A percentile compares a stretch with the other conserved stretches of the same genome.
These are phyloP conservation scores for Hymenoscyphus occultus DNA, from an alignment of 2,329 filamentous ascomycete species.

Conservation along the genomic window DNA sequence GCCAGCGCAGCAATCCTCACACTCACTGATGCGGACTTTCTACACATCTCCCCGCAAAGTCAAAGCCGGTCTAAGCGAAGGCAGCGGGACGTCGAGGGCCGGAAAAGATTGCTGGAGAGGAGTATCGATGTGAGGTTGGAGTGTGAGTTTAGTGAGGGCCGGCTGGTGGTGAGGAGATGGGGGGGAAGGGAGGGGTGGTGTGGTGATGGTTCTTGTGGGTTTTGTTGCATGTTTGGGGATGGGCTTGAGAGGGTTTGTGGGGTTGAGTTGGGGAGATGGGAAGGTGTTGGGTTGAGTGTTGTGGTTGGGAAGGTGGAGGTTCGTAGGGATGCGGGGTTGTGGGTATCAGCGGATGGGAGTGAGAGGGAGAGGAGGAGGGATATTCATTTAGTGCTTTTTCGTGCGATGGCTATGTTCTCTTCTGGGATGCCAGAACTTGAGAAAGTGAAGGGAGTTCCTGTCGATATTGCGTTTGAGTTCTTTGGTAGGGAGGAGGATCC, in stretches of 20 bases:
- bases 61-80: background rate
- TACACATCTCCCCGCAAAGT: background rate
- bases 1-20: slow-evolving; percentile 4
- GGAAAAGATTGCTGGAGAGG: slow-evolving; percentile 6
- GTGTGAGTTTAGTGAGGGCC: background rate
- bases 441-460: background rate
- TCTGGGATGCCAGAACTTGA: background rate
- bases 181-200: background rate
- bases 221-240: slow-evolving; percentile 8
- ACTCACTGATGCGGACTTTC: slow-evolving; percentile 6
- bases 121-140: background rate
- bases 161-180: background rate
- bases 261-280: background rate
- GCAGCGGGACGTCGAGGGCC: no score
- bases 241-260: background rate
- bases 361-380: background rate
- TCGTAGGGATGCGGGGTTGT: slow-evolving; percentile 6
- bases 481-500: slow-evolving; percentile 14
- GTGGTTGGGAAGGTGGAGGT: slow-evolving; percentile 6
- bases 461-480: slow-evolving; percentile 16
- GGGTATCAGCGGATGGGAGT: background rate
- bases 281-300: background rate
- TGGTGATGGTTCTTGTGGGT: background rate
- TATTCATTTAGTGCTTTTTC: slow-evolving; percentile 5
- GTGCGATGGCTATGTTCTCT: background rate